Base-by-base conservation (phyloP, 2,329 filamentous ascomycete genomes). In the Gaeumannomyces tritici region DNA sequence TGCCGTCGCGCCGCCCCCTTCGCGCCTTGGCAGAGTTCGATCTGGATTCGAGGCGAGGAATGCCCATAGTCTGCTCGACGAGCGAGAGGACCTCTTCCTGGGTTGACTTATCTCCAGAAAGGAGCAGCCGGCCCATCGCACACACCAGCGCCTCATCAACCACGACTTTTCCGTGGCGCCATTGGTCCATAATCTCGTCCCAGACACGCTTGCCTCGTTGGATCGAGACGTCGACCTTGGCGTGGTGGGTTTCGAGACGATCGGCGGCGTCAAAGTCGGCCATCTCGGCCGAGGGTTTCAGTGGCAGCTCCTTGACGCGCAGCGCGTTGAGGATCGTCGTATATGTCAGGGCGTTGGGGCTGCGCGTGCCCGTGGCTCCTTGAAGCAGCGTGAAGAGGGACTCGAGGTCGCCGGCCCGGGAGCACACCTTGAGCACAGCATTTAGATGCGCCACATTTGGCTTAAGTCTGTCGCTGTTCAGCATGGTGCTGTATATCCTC, bases 391-490 rank as follows among this genome's bases (percentile, higher is more conserved):
- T 82, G 80, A 95, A 96, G 67, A 98, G 77, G 21, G 87, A 84
- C 67, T 96, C 91, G 73, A 96, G 80, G 70, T 97, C 88, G 15
- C 80, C 73, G 4, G 89, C 88, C 63, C 85, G 82, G 59, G 88
- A 83, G 72, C 93, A 98, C 11, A 95, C 89, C 63, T 87, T 86
- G 57, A 99, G 78, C n/a, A 92, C 85, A 12, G 93, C 90, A 72
- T 99, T 99, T 65, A 90, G 86, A 70, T 98, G 95, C 63, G 91
- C 89, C 47, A 88, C 89, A 67, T 87, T 90, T 21, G 90, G 89
- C 66, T 86, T 81, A 60, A 96, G 79, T 9, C 80, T 79, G 1
- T 83, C 85, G 47, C 84, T 80, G 5, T 80, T 80, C 54, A 82
- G 80, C 76, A 98, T 89, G 62, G 85, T 85, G 67, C 90, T 83